Percentiles rank a stretch among this genome's conserved stretches.
Conservation (phyloP, 805 yeast species). For the Candida nitratophila region DNA sequence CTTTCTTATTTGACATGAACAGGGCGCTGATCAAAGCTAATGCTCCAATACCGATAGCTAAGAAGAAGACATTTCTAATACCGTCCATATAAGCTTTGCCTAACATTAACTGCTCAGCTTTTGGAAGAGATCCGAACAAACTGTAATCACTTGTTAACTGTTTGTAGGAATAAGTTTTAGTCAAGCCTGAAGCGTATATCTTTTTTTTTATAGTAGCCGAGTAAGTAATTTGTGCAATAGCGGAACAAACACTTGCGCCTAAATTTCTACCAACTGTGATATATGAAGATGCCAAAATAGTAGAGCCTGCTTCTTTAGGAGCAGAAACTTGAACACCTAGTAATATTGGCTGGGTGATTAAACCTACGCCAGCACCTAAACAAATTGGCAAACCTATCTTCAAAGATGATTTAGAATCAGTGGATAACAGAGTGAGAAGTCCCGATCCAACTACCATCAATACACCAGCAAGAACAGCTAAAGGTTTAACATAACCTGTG, state of each 20-base stretch:
- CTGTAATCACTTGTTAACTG: constrained; percentile 1
- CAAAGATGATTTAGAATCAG: constrained; percentile 26
- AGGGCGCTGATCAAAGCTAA: constrained; percentile 25
- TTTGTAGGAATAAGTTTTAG: neutral
- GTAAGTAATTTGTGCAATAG: constrained; percentile 35
- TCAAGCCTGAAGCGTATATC: constrained; percentile 4
- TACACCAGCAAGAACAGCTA: constrained; percentile 27
- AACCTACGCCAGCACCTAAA: constrained; percentile 39
- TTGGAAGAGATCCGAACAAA: constrained; percentile 4
- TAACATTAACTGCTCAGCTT: constrained; percentile 9
- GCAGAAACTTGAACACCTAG: constrained; percentile 40
- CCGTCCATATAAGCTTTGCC: constrained; percentile 25
- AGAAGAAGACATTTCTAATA: constrained; percentile 33
- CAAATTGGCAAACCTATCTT: constrained; percentile 40
- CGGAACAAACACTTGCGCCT: constrained; percentile 39
- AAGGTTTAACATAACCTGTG: constrained; percentile 35
- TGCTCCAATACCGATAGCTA: constrained; percentile 30
- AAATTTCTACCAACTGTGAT: constrained; percentile 37
- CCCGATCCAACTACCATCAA: constrained; percentile 39
- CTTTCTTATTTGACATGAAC: constrained; percentile 33
- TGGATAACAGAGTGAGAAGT: constrained; percentile 31
- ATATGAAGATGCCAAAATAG: constrained; percentile 40
- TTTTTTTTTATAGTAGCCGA: constrained; percentile 20
- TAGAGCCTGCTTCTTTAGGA: constrained; percentile 44
- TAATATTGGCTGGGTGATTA: constrained; percentile 36